These are phyloP conservation scores for Marasmius oreades DNA, from an alignment of 1,284 basidiomycete species.

Conservation along the genomic window DNA sequence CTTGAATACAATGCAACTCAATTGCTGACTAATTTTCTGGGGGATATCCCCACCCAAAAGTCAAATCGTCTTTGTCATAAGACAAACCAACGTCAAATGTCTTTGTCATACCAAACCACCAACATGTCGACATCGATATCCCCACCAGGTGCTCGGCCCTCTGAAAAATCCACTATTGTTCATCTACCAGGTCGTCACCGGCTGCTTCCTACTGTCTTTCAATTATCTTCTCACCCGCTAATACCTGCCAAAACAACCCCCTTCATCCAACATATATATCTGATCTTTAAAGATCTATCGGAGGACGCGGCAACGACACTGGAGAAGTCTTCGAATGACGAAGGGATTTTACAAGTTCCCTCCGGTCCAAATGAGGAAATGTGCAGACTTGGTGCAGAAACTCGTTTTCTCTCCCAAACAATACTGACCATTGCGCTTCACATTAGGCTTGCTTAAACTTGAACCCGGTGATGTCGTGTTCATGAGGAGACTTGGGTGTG, in stretches of 20 bases:
- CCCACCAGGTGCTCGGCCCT: too few species aligned
- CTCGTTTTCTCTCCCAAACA: background rate
- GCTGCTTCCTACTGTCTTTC: background rate
- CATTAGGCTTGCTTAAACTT: background rate
- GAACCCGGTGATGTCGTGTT: background rate
- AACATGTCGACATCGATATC: too few species aligned
- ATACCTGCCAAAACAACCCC: background rate
- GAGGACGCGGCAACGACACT: background rate
- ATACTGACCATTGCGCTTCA: background rate
- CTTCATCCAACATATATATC: background rate
- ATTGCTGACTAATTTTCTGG: too few species aligned
- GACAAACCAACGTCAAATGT: too few species aligned
- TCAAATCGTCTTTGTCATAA: too few species aligned
- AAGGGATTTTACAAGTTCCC: background rate
- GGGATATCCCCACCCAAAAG: too few species aligned
- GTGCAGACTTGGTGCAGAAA: background rate
- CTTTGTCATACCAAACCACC: too few species aligned
- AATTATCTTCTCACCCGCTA: background rate
- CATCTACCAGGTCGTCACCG: background rate
- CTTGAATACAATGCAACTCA: too few species aligned
- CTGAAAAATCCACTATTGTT: too few species aligned
- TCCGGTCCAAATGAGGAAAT: background rate
- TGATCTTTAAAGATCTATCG: background rate
- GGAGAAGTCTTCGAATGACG: background rate
- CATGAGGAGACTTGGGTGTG: too few species aligned